These are phyloP conservation scores for Candida boleticola DNA, from an alignment of 805 yeast species.

Conservation along the genomic window DNA sequence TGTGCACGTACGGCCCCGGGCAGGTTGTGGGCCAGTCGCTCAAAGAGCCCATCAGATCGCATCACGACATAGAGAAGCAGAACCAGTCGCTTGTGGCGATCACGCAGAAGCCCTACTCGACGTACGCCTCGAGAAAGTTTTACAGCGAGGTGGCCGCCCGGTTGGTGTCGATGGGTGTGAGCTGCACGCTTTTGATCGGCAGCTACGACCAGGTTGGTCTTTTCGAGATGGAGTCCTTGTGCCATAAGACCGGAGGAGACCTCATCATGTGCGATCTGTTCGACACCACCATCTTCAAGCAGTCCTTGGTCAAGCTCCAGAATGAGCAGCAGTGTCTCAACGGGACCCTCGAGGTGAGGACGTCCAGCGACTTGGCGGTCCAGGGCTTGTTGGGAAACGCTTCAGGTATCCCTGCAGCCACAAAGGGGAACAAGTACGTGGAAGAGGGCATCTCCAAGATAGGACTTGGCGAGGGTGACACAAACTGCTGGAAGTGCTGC, in stretches of 20 bases:
- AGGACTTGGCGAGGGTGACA: conserved; percentile 47
- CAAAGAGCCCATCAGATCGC: conserved; percentile 66
- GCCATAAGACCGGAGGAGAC: conserved; percentile 60
- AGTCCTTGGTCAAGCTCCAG: conserved; percentile 52
- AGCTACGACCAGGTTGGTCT: conserved; percentile 70
- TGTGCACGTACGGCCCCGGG: conserved; percentile 68
- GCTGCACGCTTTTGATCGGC: conserved; percentile 59
- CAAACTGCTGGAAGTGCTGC: conserved; percentile 61
- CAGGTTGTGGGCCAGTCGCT: conserved; percentile 52
- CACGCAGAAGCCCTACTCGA: conserved; percentile 31
- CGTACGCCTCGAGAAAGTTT: conserved; percentile 41
- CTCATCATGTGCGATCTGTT: conserved; percentile 65
- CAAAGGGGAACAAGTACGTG: conserved; percentile 22
- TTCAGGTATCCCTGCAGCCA: conserved; percentile 37
- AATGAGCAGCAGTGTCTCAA: conserved; percentile 46
- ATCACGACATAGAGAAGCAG: conserved; percentile 55
- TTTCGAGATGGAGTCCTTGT: conserved; percentile 60
- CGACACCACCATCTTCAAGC: conserved; percentile 65
- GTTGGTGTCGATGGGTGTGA: conserved; percentile 50
- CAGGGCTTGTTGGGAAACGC: conserved; percentile 67
- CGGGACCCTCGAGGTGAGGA: conserved; percentile 57
- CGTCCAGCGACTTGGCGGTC: conserved; percentile 48
- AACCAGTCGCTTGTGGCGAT: conserved; percentile 8
- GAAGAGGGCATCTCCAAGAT: conserved; percentile 29
- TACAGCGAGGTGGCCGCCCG: conserved; percentile 49